Conservation (phyloP, 768 basidiomycete species). For the Tulasnella sp. region DNA sequence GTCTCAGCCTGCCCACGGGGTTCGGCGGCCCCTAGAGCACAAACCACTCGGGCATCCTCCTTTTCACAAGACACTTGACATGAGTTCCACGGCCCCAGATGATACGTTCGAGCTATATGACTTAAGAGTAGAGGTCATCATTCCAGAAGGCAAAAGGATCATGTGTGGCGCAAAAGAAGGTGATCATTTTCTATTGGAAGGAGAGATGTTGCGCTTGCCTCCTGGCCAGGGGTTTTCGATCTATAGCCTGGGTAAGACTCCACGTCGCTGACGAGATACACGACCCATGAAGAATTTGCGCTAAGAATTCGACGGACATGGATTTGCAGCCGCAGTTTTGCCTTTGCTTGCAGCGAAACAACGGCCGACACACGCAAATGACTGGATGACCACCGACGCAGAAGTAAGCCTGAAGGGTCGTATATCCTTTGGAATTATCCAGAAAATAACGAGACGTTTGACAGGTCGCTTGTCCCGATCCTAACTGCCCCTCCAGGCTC, state of each 20-base stretch:
- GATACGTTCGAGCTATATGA: conserved; percentile 62
- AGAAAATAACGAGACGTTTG: neutral
- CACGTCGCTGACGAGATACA: neutral
- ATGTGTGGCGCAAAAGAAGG: conserved; percentile 63
- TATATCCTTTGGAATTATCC: neutral
- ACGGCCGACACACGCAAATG: conserved; percentile 50
- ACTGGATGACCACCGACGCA: conserved; percentile 67
- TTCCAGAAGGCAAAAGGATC: conserved; percentile 54
- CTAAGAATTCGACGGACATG: neutral
- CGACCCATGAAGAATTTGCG: neutral
- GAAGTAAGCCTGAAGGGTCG: conserved; percentile 30
- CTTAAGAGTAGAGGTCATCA: conserved; percentile 59
- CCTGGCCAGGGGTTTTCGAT: conserved; percentile 64
- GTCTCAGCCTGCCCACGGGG: neutral
- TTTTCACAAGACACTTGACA: neutral
- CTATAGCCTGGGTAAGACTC: conserved; percentile 54
- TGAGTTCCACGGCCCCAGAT: conserved; percentile 27
- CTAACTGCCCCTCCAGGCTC: conserved; percentile 56
- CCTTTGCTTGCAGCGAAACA: conserved; percentile 69
- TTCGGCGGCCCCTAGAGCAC: neutral
- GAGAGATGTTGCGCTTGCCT: conserved; percentile 61
- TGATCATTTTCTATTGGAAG: conserved; percentile 59
- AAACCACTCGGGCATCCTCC: neutral
- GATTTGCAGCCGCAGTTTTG: conserved; percentile 51
- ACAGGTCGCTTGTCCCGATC: conserved; percentile 65